A percentile compares a stretch with the other conserved stretches of the same genome.
These are phyloP conservation scores for Chalciporus sp. DNA, from an alignment of 1,284 basidiomycete genomes.

Conservation along the genomic window DNA sequence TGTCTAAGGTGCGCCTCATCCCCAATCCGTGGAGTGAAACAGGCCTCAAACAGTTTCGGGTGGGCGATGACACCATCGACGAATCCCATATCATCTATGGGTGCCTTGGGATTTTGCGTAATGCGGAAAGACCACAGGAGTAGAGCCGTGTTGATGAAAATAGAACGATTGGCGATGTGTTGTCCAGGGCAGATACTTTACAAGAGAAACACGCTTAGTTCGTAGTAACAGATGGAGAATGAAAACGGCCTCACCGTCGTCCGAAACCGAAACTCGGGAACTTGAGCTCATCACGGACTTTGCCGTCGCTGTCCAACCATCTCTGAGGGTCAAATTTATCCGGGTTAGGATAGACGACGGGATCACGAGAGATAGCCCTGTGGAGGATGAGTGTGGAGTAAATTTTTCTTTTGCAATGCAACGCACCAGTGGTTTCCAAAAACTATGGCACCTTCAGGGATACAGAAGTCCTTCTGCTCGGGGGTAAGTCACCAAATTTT, in stretches of 20 bases:
- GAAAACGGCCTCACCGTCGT: constrained; percentile 23
- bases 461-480: constrained; percentile 29
- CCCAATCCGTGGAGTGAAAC: constrained; percentile 49
- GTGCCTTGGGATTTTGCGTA: constrained; percentile 47
- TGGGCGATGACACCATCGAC: constrained; percentile 60
- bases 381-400: background rate
- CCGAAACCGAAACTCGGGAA: constrained; percentile 37
- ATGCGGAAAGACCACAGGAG: constrained; percentile 65
- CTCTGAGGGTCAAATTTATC: constrained; percentile 33
- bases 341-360: constrained; percentile 31
- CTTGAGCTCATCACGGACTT: constrained; percentile 32
- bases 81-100: constrained; percentile 59
- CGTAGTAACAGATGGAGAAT: background rate
- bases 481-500: constrained; percentile 5
- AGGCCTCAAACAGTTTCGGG: constrained; percentile 56
- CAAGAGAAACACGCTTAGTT: background rate
- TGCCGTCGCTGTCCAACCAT: constrained; percentile 28
- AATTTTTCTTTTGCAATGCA: no score
- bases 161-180: constrained; percentile 59
- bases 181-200: constrained; percentile 61
- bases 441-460: constrained; percentile 36
- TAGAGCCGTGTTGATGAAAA: constrained; percentile 63
- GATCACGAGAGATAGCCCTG: constrained; percentile 37
- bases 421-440: constrained; percentile 36
- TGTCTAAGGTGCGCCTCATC: constrained; percentile 25